Base-by-base conservation (phyloP, 768 basidiomycete genomes). In the Boletus eberwhitei region DNA sequence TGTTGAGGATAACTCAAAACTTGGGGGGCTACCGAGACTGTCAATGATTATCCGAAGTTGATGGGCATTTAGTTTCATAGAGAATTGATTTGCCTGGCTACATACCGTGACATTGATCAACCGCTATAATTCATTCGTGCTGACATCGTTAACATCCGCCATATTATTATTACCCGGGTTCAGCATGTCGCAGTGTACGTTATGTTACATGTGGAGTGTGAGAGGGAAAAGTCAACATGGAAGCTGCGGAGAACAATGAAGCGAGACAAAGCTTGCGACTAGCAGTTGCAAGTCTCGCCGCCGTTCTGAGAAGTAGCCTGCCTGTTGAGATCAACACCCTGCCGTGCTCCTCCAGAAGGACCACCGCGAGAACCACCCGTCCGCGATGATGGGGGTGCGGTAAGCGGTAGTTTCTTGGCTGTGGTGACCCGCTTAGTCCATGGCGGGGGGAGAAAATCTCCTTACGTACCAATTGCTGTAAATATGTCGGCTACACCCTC, bases 341-440 rank as follows among this genome's bases (percentile, higher is more conserved):
- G 70, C 62, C 84, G 75, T 54, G 77, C 64, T 37, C 66, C 76
- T 32, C 81, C 75, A 24, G 80, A 68, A 38, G 80, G 78, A n/a
- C 79, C 68, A 52, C 81, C 78, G 43, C 75, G 77, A 38, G 79
- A 68, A 46, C 75, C 76, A 32, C 79, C 83, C 48, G 82, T 75
- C 61, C 87, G 74, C 49, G 84, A 74, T 41, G 87, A 72, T 52
- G 85, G 81, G 36, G 89, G 85, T 48, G 88, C 87, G 6, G 83
- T 87, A 56, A 87, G 74, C n/a, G 90, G 90, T n/a, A 93, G 75
- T 65, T 92, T 93, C 84, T 91, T 89, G 69, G 90, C 90, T 93
- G 64, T 54, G 52, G 40, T 55, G n/a, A n/a, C n/a, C n/a, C 50
- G 22, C 24, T 54, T 37, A 59, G 55, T 42, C 13, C 21, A 32